A percentile compares a stretch with the other conserved stretches of the same genome.
phyloP scores from a whole-genome alignment of 2,329 filamentous ascomycete genomes.

The Chaetoscypha palmicola region DNA sequence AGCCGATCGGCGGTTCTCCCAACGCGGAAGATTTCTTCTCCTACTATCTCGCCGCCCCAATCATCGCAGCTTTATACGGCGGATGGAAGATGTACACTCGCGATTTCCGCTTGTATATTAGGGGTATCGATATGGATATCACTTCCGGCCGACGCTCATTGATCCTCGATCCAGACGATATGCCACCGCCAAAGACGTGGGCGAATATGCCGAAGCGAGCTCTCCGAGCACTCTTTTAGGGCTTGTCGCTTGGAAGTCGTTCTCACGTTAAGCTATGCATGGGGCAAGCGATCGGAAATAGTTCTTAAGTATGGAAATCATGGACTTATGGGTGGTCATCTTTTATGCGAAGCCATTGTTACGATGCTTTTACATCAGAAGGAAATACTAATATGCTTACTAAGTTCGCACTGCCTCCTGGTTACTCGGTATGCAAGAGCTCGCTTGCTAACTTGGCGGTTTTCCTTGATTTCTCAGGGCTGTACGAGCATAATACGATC shows the following conservation, averaged over 20 bases:
- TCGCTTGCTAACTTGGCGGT: too few relatives aligned
- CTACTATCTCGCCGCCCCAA: conserved; percentile 45
- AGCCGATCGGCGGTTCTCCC: conserved; percentile 40
- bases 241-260: not conserved
- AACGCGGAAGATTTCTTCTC: conserved; percentile 49
- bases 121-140: conserved; percentile 18
- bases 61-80: conserved; percentile 50
- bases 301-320: too few relatives aligned
- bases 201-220: conserved; percentile 33
- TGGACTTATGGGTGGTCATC: too few relatives aligned
- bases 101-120: conserved; percentile 29
- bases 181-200: conserved; percentile 31
- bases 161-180: conserved; percentile 26
- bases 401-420: too few relatives aligned
- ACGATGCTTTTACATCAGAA: too few relatives aligned
- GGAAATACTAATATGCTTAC: too few relatives aligned
- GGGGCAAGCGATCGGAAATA: too few relatives aligned
- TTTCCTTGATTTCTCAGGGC: too few relatives aligned
- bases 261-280: too few relatives aligned
- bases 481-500: too few relatives aligned
- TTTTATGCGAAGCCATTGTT: too few relatives aligned
- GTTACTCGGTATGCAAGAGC: too few relatives aligned
- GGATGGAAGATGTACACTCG: conserved; percentile 53
- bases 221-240: conserved; percentile 32
- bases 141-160: conserved; percentile 13